phyloP scores from a whole-genome alignment of 1,284 basidiomycete species.

The Malassezia equina region DNA sequence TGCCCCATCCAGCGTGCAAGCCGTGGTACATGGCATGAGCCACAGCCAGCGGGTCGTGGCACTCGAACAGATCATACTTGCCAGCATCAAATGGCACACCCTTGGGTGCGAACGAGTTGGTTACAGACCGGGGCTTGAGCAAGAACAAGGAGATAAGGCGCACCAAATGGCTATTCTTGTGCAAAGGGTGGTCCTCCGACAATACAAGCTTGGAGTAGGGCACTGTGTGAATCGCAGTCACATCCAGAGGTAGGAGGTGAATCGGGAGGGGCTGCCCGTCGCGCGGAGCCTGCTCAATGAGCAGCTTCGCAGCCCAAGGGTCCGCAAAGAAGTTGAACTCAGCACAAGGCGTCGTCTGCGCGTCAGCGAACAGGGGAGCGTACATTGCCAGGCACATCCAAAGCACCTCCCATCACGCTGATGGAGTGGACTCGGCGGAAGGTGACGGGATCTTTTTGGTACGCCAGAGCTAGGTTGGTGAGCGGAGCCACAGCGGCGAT shows the following conservation, averaged over 20 bases:
- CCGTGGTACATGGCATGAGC: conserved; percentile 34
- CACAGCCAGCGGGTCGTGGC: conserved; percentile 42
- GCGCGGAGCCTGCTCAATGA: conserved; percentile 25
- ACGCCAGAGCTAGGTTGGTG: conserved; percentile 68
- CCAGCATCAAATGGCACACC: conserved; percentile 28
- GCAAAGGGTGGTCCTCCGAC: conserved; percentile 7
- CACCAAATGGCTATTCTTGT: conserved; percentile 14
- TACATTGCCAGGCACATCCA: conserved; percentile 86
- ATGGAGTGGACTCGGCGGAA: conserved; percentile 59
- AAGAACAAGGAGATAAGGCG: conserved; percentile 32
- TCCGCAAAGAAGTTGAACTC: conserved; percentile 90
- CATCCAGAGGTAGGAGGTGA: conserved; percentile 37
- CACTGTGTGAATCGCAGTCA: conserved; percentile 33
- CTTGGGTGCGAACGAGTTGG: conserved; percentile 30
- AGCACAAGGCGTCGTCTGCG: conserved; percentile 18
- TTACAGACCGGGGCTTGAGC: conserved; percentile 33
- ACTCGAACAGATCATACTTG: conserved; percentile 33
- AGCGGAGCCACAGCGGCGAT: conserved; percentile 79
- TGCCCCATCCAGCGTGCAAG: conserved; percentile 19
- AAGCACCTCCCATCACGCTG: conserved; percentile 87
- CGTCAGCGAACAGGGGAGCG: conserved; percentile 56
- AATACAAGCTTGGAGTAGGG: conserved; percentile 31
- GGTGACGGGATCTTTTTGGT: conserved; percentile 56
- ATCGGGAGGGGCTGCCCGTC: conserved; percentile 27
- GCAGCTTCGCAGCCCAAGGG: conserved; percentile 61